These are phyloP conservation scores for Huntiella omanensis DNA, from an alignment of 2,329 filamentous ascomycete species.

Conservation along the genomic window DNA sequence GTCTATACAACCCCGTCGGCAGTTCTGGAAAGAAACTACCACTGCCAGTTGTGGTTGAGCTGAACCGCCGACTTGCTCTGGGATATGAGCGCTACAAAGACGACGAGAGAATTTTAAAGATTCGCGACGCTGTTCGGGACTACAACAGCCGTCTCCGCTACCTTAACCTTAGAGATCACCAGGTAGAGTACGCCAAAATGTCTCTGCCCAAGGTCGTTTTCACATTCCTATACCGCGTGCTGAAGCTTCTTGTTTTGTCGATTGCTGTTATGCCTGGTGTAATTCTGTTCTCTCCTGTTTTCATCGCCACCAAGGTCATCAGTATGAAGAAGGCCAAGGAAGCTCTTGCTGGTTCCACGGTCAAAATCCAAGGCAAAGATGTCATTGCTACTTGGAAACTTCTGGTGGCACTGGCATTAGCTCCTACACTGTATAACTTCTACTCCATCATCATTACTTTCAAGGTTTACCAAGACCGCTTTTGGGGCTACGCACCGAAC, in stretches of 20 bases:
- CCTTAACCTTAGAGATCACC: slow-evolving; percentile 78
- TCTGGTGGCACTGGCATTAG: slow-evolving; percentile 67
- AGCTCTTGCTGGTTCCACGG: slow-evolving; percentile 66
- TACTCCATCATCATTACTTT: slow-evolving; percentile 59
- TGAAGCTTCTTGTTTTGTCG: slow-evolving; percentile 58
- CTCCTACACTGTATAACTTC: slow-evolving; percentile 62
- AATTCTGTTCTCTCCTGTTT: slow-evolving; percentile 73
- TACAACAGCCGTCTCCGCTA: slow-evolving; percentile 81
- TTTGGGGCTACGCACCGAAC: slow-evolving; percentile 63
- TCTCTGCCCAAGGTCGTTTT: slow-evolving; percentile 57
- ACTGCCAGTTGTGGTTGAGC: slow-evolving; percentile 77
- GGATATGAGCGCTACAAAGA: slow-evolving; percentile 88
- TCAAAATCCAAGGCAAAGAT: slow-evolving; percentile 75
- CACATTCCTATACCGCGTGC: slow-evolving; percentile 59
- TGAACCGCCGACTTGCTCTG: slow-evolving; percentile 77
- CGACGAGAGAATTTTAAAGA: slow-evolving; percentile 59
- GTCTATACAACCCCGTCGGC: slow-evolving; percentile 61
- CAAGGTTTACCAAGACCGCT: slow-evolving; percentile 63
- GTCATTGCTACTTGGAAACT: slow-evolving; percentile 93
- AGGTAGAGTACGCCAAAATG: slow-evolving; percentile 80
- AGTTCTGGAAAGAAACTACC: slow-evolving; percentile 75
- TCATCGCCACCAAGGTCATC: slow-evolving; percentile 66
- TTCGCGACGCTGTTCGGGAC: slow-evolving; percentile 56
- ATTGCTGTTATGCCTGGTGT: slow-evolving; percentile 73
- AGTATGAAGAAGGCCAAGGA: slow-evolving; percentile 66